A percentile compares a stretch with the other conserved stretches of the same genome.
Conservation (phyloP, 495 filamentous ascomycete species). For the Stereocaulon alpinum region DNA sequence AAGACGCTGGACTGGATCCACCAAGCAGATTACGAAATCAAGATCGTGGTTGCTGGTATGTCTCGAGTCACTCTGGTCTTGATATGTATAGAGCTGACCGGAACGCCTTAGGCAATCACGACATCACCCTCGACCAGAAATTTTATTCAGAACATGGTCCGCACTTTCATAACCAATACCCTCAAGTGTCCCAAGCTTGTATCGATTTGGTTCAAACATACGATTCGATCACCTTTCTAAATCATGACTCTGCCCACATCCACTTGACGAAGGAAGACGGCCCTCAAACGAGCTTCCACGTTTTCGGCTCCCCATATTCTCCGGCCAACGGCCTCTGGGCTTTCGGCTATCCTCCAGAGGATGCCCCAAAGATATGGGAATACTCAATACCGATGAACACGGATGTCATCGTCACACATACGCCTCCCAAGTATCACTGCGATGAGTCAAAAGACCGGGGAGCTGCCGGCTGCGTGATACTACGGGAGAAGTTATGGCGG, state of each 20-base stretch:
- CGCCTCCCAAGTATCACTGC: constrained; percentile 37
- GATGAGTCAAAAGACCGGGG: constrained; percentile 28
- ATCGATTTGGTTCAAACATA: constrained; percentile 44
- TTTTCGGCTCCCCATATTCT: constrained; percentile 69
- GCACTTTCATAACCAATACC: constrained; percentile 49
- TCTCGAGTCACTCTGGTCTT: background rate
- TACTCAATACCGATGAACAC: constrained; percentile 33
- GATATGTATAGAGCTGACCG: background rate
- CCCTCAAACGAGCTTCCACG: constrained; percentile 55
- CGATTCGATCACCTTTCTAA: constrained; percentile 52
- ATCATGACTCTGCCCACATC: constrained; percentile 50
- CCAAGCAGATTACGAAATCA: constrained; percentile 44
- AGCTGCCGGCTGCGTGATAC: constrained; percentile 33
- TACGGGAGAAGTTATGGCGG: constrained; percentile 30
- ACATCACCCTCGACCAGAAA: constrained; percentile 55
- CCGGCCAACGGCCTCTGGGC: constrained; percentile 58
- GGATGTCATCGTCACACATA: constrained; percentile 41
- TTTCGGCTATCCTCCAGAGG: constrained; percentile 49
- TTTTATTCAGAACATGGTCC: constrained; percentile 51
- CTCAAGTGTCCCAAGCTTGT: constrained; percentile 47
- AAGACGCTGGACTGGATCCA: constrained; percentile 48
- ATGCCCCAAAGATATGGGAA: constrained; percentile 41
- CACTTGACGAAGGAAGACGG: constrained; percentile 46
- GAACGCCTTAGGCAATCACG: constrained; percentile 56
- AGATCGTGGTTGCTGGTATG: constrained; percentile 50